Conservation (phyloP, 805 yeast genomes). For the Peterozyma toletana region DNA sequence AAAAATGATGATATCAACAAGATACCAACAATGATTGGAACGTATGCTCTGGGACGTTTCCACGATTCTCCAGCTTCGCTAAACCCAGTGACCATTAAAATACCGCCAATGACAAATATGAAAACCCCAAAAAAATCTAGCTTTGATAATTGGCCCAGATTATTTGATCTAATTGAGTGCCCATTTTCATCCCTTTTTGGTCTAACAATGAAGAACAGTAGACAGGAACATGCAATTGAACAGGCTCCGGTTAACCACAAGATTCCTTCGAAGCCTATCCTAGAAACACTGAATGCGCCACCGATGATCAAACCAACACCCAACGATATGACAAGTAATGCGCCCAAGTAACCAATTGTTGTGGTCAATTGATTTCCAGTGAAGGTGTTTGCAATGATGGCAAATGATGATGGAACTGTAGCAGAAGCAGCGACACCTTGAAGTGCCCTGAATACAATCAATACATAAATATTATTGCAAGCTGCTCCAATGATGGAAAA, state of each 20-base stretch:
- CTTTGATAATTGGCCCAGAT: conserved; percentile 15
- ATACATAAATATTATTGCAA: conserved; percentile 23
- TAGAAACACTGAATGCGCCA: conserved; percentile 33
- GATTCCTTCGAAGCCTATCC: conserved; percentile 30
- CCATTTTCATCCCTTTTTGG: too few species aligned
- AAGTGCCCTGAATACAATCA: conserved; percentile 28
- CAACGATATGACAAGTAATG: too few species aligned
- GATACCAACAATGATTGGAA: conserved; percentile 31
- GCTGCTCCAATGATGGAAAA: too few species aligned
- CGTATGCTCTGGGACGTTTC: conserved; percentile 31
- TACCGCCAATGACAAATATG: conserved; percentile 24
- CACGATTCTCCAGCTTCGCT: conserved; percentile 38
- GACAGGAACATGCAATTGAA: conserved; percentile 12
- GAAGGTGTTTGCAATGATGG: conserved; percentile 23
- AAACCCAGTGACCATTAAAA: conserved; percentile 33
- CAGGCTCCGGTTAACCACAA: conserved; percentile 30
- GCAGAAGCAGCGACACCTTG: conserved; percentile 30
- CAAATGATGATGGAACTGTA: conserved; percentile 26
- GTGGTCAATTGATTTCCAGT: conserved; percentile 18
- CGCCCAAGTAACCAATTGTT: conserved; percentile 19
- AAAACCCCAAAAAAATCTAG: conserved; percentile 28
- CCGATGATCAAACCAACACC: conserved; percentile 34
- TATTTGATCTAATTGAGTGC: too few species aligned
- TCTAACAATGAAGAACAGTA: conserved; percentile 17
- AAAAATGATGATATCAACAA: conserved; percentile 20